phyloP scores from a whole-genome alignment of 2,329 filamentous ascomycete species.

The Cercospora zeae-maydis region DNA sequence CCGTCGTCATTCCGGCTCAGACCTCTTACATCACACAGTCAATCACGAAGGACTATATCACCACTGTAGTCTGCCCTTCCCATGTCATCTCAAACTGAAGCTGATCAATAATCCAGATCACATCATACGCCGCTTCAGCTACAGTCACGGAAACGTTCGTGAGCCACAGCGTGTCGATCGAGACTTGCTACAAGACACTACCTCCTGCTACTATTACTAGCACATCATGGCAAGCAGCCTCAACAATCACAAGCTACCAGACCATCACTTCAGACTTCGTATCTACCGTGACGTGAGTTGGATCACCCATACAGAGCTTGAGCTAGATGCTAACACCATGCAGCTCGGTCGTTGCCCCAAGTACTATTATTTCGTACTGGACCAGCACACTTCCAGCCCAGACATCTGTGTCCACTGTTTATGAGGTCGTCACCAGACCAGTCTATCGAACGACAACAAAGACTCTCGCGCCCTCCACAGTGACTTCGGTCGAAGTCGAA shows the following conservation, averaged over 20 bases:
- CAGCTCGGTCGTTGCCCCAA: not conserved
- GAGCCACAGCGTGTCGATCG: not conserved
- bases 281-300: constrained; percentile 3
- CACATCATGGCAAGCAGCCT: constrained; percentile 1
- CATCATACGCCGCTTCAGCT: not conserved
- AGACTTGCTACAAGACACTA: not conserved
- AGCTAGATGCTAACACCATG: not conserved
- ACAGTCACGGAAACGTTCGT: not conserved
- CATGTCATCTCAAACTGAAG: too few species aligned
- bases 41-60: not conserved
- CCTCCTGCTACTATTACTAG: not conserved
- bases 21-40: constrained; percentile 6
- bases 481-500: constrained; percentile 1
- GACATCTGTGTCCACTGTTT: not conserved
- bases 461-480: constrained; percentile 5
- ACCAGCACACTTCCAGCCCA: not conserved
- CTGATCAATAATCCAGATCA: not conserved
- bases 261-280: constrained; percentile 9
- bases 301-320: too few species aligned
- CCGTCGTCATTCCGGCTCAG: not conserved
- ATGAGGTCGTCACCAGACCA: constrained; percentile 3
- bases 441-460: constrained; percentile 1
- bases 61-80: not conserved
- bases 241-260: constrained; percentile 4
- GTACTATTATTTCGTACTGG: not conserved